Conservation (phyloP, 306 rosid species). For the Amphicarpaea edgeworthii region DNA sequence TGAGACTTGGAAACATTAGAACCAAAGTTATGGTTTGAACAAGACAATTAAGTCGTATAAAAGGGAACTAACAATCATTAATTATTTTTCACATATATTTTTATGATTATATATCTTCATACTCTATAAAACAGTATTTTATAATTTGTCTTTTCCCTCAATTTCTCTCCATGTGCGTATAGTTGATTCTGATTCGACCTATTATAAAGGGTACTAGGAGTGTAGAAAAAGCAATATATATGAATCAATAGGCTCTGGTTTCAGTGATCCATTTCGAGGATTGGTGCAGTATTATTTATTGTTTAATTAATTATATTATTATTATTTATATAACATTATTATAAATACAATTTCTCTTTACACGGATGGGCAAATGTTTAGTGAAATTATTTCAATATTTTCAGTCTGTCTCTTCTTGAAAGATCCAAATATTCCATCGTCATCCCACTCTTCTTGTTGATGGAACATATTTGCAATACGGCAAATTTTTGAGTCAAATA, state of each 20-base stretch:
- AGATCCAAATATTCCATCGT: neutral
- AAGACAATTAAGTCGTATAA: neutral
- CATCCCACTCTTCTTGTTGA: neutral
- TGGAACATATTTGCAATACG: neutral
- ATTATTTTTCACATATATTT: neutral
- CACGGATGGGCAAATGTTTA: neutral
- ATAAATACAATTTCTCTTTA: neutral
- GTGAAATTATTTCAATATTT: neutral
- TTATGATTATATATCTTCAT: neutral
- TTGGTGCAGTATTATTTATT: neutral
- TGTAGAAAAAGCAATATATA: neutral
- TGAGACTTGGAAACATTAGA: neutral
- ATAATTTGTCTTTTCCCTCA: neutral
- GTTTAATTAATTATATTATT: neutral
- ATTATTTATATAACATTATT: neutral
- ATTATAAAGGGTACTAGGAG: neutral
- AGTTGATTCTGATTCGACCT: neutral
- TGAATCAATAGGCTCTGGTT: neutral
- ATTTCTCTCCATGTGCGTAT: neutral
- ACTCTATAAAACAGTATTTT: neutral
- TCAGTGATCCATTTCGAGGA: neutral
- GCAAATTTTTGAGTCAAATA: neutral
- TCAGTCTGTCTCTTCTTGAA: no score
- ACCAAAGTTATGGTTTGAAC: neutral
- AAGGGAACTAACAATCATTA: neutral